Percentiles rank a stretch among this genome's conserved stretches.
Conservation (phyloP, 2,329 filamentous ascomycete genomes). For the Penicillium sp. region DNA sequence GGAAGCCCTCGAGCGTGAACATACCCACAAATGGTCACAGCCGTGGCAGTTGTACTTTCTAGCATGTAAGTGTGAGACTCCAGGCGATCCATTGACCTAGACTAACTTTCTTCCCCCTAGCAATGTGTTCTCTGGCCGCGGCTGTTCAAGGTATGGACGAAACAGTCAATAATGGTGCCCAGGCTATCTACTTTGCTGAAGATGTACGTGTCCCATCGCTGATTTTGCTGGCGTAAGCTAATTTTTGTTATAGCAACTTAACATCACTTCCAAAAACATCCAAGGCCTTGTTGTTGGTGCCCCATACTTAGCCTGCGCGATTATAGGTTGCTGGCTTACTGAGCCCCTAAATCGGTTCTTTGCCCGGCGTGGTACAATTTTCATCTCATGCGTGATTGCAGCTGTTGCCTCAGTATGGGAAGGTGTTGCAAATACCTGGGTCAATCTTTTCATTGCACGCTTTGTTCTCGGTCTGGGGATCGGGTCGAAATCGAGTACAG, state of each 20-base stretch:
- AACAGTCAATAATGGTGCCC: conserved; percentile 50
- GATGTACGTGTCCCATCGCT: background rate
- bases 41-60: too few relatives aligned
- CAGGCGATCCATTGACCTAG: background rate
- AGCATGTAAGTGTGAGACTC: conserved; percentile 23
- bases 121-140: conserved; percentile 54
- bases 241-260: conserved; percentile 8
- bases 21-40: too few relatives aligned
- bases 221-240: background rate
- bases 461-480: conserved; percentile 46
- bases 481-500: conserved; percentile 13
- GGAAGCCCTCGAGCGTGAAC: too few relatives aligned
- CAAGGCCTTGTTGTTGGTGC: conserved; percentile 46
- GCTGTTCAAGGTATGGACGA: conserved; percentile 56
- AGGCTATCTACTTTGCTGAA: conserved; percentile 36
- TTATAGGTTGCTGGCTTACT: conserved; percentile 50
- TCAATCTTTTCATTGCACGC: conserved; percentile 43
- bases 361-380: conserved; percentile 48
- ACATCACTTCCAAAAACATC: conserved; percentile 12
- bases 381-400: conserved; percentile 43
- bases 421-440: conserved; percentile 44
- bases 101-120: conserved; percentile 23
- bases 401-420: conserved; percentile 45
- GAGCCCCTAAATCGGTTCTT: conserved; percentile 48
- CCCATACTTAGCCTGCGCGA: conserved; percentile 46